Evolutionary conservation across 148 eudicot species (phyloP), one percentile per base, ranked within the genome.

Genomic region (Chenopodium suecicum): DNA sequence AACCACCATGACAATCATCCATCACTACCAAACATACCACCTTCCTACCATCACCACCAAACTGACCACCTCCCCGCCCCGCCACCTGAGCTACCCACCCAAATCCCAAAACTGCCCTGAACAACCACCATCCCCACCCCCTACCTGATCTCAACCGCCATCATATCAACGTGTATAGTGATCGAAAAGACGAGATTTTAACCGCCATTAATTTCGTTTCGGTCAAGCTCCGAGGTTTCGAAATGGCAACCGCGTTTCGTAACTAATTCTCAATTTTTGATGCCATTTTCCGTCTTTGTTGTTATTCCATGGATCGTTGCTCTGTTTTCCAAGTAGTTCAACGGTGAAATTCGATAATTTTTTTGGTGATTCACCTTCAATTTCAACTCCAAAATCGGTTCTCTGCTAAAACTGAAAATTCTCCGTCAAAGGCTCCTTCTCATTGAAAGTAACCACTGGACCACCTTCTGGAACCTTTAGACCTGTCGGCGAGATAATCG

Each of bases 131-230:
- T 34, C 41, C 41, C 41, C 5, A 34, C 4, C 41, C 41, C 41
- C 5, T 34, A 34, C 41, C 41, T 34, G 0, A 4, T 34, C 41
- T 4, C 41, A 34, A 34, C 4, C 41, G 41, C 41, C 41, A 34
- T 34, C 97, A 94, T 0, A 94, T 77, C 75, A 94, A 77, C 5
- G 97, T 92, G 82, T 86, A 81, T 0, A 94, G 78, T 0, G 94
- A 91, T 31, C 92, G 98, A 46, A 94, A 94, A 1, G 98, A 94
- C 2, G 98, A 94, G 37, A 94, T 89, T 83, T 93, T 92, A 20
- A 65, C 75, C 47, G 76, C 83, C 77, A 82, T 73, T 14, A 83
- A 9, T 16, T 66, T 85, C 25, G 74, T 83, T 76, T 85, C 84
- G 34, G 37, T 81, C 13, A 69, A 63, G 58, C 54, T 48, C 29